phyloP scores from a whole-genome alignment of 805 yeast genomes.

The Spathaspora passalidarum region DNA sequence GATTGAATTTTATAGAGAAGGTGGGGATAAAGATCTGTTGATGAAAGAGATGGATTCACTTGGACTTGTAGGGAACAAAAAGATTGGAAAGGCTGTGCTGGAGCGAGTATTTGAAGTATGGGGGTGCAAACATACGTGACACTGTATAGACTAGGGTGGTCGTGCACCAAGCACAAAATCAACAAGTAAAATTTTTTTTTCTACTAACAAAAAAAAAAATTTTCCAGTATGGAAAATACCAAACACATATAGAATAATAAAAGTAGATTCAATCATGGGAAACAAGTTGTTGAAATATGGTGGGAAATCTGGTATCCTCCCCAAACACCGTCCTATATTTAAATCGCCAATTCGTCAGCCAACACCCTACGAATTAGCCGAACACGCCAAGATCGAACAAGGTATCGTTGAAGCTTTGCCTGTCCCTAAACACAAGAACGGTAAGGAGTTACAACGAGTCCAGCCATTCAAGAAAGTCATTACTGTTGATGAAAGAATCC shows the following conservation, averaged over 20 bases:
- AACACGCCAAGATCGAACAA: slow-evolving; percentile 43
- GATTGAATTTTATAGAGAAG: slow-evolving; percentile 44
- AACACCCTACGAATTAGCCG: slow-evolving; percentile 39
- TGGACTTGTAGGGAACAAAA: slow-evolving; percentile 46
- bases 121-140: slow-evolving; percentile 44
- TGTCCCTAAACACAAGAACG: slow-evolving; percentile 55
- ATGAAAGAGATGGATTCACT: slow-evolving; percentile 26
- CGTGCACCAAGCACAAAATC: neutral
- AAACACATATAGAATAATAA: neutral
- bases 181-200: too few species aligned
- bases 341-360: slow-evolving; percentile 60
- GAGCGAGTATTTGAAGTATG: slow-evolving; percentile 53
- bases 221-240: neutral
- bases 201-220: neutral
- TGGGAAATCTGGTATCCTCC: slow-evolving; percentile 79
- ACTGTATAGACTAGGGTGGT: neutral
- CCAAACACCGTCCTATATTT: slow-evolving; percentile 72
- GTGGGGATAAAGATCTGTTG: slow-evolving; percentile 28
- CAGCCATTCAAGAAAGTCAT: slow-evolving; percentile 51
- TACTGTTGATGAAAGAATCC: slow-evolving; percentile 59
- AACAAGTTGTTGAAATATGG: slow-evolving; percentile 50
- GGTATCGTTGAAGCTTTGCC: slow-evolving; percentile 73
- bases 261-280: slow-evolving; percentile 31
- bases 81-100: slow-evolving; percentile 51
- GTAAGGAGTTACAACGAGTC: slow-evolving; percentile 44